A percentile compares a stretch with the other conserved stretches of the same genome.
phyloP scores from a whole-genome alignment of 2,329 filamentous ascomycete species.

The Arthrobotrys sphaeroides region DNA sequence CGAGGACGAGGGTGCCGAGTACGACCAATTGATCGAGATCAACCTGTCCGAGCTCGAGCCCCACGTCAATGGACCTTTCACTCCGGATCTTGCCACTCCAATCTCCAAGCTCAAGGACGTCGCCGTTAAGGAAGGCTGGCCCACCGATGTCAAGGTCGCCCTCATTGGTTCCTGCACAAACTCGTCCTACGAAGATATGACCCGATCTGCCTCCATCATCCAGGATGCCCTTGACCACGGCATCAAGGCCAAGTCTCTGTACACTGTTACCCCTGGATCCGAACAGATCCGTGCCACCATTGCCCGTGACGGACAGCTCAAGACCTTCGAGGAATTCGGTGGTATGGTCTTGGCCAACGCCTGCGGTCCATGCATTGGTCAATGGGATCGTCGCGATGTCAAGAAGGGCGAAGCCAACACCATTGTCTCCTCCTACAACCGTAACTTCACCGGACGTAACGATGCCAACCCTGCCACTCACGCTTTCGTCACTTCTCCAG shows the following conservation, averaged over 20 bases:
- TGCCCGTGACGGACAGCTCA: conserved; percentile 84
- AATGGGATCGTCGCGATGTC: conserved; percentile 93
- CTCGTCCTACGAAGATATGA: conserved; percentile 89
- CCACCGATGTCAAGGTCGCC: conserved; percentile 93
- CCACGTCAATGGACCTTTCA: conserved; percentile 99
- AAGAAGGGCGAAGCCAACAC: conserved; percentile 96
- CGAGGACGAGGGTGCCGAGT: conserved; percentile 89
- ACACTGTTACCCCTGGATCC: conserved; percentile 94
- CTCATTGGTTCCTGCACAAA: conserved; percentile 99
- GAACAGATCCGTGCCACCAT: conserved; percentile 97
- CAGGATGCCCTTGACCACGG: conserved; percentile 90
- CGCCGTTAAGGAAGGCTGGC: conserved; percentile 94
- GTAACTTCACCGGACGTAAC: conserved; percentile 98
- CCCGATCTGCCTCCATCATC: conserved; percentile 88
- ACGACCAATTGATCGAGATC: conserved; percentile 95
- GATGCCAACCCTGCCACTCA: conserved; percentile 95
- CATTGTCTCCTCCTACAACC: conserved; percentile 99
- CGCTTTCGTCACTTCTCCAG: conserved; percentile 90
- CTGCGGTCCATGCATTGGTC: conserved; percentile 89
- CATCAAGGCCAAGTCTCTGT: conserved; percentile 89
- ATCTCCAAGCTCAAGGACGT: conserved; percentile 97
- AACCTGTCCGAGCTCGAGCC: conserved; percentile 95
- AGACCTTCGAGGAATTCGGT: conserved; percentile 96
- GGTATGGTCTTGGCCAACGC: conserved; percentile 95
- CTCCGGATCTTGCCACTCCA: conserved; percentile 94